Evolutionary conservation across 2,329 filamentous ascomycete species (phyloP), one percentile per base, ranked within the genome.

Genomic region (Esteya vermicola): DNA sequence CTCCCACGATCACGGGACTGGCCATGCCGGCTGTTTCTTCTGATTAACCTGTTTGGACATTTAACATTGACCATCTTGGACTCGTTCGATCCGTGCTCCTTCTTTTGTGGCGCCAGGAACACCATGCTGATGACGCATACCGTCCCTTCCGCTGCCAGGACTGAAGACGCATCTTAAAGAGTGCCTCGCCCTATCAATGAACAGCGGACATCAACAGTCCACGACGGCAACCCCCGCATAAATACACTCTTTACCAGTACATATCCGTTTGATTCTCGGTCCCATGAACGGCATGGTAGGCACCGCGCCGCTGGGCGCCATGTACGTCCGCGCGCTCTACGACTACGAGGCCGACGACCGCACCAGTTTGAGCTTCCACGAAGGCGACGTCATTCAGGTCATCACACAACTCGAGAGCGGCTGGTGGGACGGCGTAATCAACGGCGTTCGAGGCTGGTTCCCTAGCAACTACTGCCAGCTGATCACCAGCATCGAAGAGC

Each of bases 381-480:
- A 93, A 59, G 91, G 91, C 54, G 91, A 98, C 62, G 78, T 96
- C 50, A 98, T 98, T 53, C 89, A 96, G 63, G 91, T 98, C 52
- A 89, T 98, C 52, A 98, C 91, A 39, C 89, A 95, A 63, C 71
- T 96, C 42, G 91, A 98, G 60, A 96, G 88, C 54, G 91, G 91
- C 42, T 98, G 91, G 91, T 98, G 91, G 91, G 91, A 98, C 63
- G 91, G 91, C 36, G 85, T 98, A 41, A 94, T 98, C 57, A 91
- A 95, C 54, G 85, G 88, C 43, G 83, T 94, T 50, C 80, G 91
- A 56, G 91, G 91, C 57, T 98, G 91, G 91, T 98, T 98, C 59
- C 91, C 91, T 28, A 96, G 89, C 68, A 98, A 98, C 60, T 98
- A 98, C 64, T 96, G 91, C 64, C 79, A 85, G 49, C 77, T 91